Base-by-base conservation (phyloP, 73 alveolate genomes). In the Paramecium sonneborni region DNA sequence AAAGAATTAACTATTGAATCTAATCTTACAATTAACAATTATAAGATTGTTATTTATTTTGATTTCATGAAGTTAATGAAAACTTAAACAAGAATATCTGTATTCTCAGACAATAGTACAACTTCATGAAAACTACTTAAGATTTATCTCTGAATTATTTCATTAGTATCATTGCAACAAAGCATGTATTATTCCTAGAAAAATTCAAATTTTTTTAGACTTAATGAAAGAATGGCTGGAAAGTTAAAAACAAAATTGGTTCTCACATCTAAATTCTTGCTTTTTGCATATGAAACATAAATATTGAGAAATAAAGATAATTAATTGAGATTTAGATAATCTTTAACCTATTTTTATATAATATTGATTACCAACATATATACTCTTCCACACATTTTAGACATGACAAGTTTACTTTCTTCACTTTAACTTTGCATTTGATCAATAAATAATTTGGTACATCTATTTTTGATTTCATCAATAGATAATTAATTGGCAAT, bases 41-140 rank as follows among this genome's bases (percentile, higher is more conserved):
- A 46, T 21, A 79, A n/a, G 20, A 79, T 14, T 21, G 41, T 8
- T 10, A 11, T 1, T 18, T 46, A 38, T 79, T 79, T 38, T 10
- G 44, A 46, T 23, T 79, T 38, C 43, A 79, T 38, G n/a, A 21
- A 79, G 10, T 44, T 24, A 2, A 43, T 14, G 3, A 43, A 79
- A 0, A 23, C 32, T 39, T 79, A 14, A 9, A 79, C 15, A 12
- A 41, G 34, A 21, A 43, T 24, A 20, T 79, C 90, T 18, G 69
- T 43, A 79, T 26, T 79, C 18, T 79, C 90, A 20, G 62, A 21
- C 76, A 79, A 79, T 10, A 79, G 43, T 24, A 79, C 90, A 46
- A 88, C 85, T 88, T 88, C 94, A 88, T 88, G 94, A 43, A 88
- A 88, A 26, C 91, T 35, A 6, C 88, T 56, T 21, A 69, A 20